A percentile compares a stretch with the other conserved stretches of the same genome.
These are phyloP conservation scores for Logfia minima DNA, from an alignment of 129 eudicot species.

Conservation along the genomic window DNA sequence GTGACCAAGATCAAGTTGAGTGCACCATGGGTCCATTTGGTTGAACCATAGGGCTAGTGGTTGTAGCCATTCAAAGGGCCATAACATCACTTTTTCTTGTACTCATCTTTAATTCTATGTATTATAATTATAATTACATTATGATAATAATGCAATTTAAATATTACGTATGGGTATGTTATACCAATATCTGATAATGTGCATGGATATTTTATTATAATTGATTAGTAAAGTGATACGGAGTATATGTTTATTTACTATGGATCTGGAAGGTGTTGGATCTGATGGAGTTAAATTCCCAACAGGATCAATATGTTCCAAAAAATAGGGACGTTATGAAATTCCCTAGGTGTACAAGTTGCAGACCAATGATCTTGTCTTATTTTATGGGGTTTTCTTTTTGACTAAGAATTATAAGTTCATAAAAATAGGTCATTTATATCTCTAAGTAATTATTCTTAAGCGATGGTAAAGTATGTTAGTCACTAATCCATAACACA, in stretches of 20 bases:
- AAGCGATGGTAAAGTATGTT: not conserved
- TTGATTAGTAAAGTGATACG: not conserved
- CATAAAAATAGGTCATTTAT: not conserved
- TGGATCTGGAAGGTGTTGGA: slow-evolving; percentile 33
- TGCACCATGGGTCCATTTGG: slow-evolving; percentile 23
- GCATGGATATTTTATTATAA: not conserved
- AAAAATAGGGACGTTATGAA: slow-evolving; percentile 18
- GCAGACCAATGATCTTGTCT: slow-evolving; percentile 10
- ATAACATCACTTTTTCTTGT: slow-evolving; percentile 15
- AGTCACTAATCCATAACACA: not conserved
- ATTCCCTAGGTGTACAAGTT: slow-evolving; percentile 24
- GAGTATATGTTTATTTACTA: no score
- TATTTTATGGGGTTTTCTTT: slow-evolving; percentile 5
- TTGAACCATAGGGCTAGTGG: slow-evolving; percentile 3
- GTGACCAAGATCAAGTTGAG: slow-evolving; percentile 23
- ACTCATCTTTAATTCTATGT: slow-evolving; percentile 19
- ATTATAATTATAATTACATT: not conserved
- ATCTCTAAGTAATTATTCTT: no score
- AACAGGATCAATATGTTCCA: slow-evolving; percentile 3
- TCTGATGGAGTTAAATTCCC: slow-evolving; percentile 20
- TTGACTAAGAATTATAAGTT: not conserved
- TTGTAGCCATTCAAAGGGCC: slow-evolving; percentile 24
- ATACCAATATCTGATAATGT: not conserved
- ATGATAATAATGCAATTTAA: not conserved
- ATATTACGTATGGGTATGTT: not conserved